phyloP scores from a whole-genome alignment of 192 early-diverging fungal species.

The Backusella tuberculispora region DNA sequence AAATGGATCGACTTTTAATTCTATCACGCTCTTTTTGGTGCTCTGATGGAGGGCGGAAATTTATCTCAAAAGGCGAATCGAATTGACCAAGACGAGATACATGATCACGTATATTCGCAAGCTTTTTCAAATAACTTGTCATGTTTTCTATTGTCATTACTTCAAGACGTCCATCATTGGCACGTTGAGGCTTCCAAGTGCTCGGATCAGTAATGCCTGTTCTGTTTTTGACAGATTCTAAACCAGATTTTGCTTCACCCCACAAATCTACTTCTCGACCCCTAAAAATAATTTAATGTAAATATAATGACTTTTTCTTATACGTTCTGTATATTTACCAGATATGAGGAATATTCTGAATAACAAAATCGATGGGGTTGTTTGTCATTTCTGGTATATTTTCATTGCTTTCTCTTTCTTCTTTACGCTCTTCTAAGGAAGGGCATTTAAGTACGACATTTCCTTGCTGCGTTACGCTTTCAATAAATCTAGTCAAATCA shows the following conservation, averaged over 20 bases:
- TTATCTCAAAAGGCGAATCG: slow-evolving; percentile 53
- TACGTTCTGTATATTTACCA: slow-evolving; percentile 40
- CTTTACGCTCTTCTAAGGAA: slow-evolving; percentile 39
- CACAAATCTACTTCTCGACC: slow-evolving; percentile 74
- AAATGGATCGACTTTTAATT: slow-evolving; percentile 34
- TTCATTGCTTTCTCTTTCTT: slow-evolving; percentile 27
- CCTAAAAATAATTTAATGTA: slow-evolving; percentile 18
- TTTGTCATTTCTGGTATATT: slow-evolving; percentile 54
- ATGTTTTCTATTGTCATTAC: slow-evolving; percentile 65
- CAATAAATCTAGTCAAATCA: slow-evolving; percentile 62
- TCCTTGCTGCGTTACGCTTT: slow-evolving; percentile 57
- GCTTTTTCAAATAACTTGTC: slow-evolving; percentile 66
- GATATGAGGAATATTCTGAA: slow-evolving; percentile 75
- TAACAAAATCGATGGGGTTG: slow-evolving; percentile 70
- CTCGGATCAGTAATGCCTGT: slow-evolving; percentile 54
- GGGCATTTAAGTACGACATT: slow-evolving; percentile 50
- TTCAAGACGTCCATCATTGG: slow-evolving; percentile 71
- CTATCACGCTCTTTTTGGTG: slow-evolving; percentile 26
- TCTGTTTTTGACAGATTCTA: slow-evolving; percentile 47
- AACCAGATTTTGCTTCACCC: slow-evolving; percentile 53
- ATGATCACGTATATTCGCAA: slow-evolving; percentile 52
- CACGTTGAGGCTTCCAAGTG: slow-evolving; percentile 68
- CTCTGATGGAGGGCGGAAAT: slow-evolving; percentile 51
- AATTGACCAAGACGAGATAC: slow-evolving; percentile 73
- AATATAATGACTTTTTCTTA: neutral